phyloP scores from a whole-genome alignment of 2,329 filamentous ascomycete species.

The Cordyceps cicadae region DNA sequence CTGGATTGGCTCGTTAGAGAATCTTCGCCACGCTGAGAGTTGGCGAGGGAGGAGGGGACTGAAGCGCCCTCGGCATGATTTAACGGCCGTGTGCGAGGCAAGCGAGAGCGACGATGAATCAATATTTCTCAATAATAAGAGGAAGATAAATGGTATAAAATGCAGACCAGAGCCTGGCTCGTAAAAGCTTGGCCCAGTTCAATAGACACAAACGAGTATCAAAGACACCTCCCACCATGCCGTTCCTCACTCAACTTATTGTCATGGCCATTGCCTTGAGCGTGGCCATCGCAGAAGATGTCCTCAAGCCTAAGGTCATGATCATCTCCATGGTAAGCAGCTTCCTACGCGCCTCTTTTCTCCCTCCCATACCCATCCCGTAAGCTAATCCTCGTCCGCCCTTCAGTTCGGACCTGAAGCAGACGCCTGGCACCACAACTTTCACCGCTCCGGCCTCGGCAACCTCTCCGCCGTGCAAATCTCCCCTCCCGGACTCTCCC shows the following conservation, averaged over 20 bases:
- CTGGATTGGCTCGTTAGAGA: too few relatives aligned
- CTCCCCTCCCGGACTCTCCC: conserved; percentile 48
- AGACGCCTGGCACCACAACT: conserved; percentile 50
- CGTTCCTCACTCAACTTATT: background rate
- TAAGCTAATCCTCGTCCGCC: background rate
- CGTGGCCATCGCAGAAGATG: background rate
- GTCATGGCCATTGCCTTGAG: background rate
- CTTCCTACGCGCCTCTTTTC: background rate
- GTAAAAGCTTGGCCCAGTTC: too few relatives aligned
- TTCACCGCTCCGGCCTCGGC: conserved; percentile 37
- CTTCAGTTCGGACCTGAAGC: conserved; percentile 52
- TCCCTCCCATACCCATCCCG: background rate
- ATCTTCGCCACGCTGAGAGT: too few relatives aligned
- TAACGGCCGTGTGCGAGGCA: background rate
- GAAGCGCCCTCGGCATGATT: background rate
- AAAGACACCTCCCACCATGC: background rate
- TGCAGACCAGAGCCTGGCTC: background rate
- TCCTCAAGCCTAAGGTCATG: conserved; percentile 49
- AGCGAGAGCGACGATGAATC: background rate
- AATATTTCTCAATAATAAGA: background rate
- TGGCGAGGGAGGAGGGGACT: background rate
- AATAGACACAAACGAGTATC: background rate
- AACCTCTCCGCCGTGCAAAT: conserved; percentile 50
- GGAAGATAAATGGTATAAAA: background rate
- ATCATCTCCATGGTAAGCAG: conserved; percentile 52